Base-by-base conservation (phyloP, 2,329 filamentous ascomycete genomes). In the Paraphaeosphaeria sporulosa region DNA sequence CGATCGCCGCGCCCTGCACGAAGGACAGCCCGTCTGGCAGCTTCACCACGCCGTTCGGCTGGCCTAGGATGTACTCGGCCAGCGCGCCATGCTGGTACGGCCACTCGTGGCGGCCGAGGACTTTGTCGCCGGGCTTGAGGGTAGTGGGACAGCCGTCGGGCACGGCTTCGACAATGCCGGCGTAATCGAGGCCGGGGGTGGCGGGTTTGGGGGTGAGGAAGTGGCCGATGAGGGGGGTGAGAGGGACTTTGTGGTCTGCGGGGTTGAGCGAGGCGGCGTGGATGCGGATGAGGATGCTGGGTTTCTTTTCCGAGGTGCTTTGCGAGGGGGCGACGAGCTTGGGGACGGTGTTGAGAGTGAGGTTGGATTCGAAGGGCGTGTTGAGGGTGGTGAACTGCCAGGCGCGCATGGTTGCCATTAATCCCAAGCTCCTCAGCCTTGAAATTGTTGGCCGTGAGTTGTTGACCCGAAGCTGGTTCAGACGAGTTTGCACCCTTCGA, bases 21-120 rank as follows among this genome's bases (percentile, higher is more conserved):
- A 53, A 57, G 5, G 54, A 49, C 0, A 70, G 23, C 3, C 44
- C 58, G 23, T 61, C 59, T 2, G 67, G 68, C 5, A 71, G 51
- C 2, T 66, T 62, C 5, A 68, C 64, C 3, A 66, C 66, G 10
- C 64, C 64, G 4, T 42, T 65, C 15, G 51, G 61, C 21, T 66
- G 68, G 5, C 64, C 67, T 12, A 71, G 47, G n/a, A 65, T 60
- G 44, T 65, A 71, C 32, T 69, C 66, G 1, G 63, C 68, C n/a
- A 70, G 42, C 5, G 66, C 60, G 13, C 68, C 68, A 15, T 63
- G 64, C 13, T 65, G 68, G 25, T 69, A 65, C 38, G 67, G 69
- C 3, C 66, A 68, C 34, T 71, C 68, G 13, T 70, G 57, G 38
- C 70, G 69, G 23, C 68, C 68, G 27, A 71, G 63, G 0, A 71